phyloP scores from a whole-genome alignment of 1,139 yeast genomes.

The Kazachstania sp. region DNA sequence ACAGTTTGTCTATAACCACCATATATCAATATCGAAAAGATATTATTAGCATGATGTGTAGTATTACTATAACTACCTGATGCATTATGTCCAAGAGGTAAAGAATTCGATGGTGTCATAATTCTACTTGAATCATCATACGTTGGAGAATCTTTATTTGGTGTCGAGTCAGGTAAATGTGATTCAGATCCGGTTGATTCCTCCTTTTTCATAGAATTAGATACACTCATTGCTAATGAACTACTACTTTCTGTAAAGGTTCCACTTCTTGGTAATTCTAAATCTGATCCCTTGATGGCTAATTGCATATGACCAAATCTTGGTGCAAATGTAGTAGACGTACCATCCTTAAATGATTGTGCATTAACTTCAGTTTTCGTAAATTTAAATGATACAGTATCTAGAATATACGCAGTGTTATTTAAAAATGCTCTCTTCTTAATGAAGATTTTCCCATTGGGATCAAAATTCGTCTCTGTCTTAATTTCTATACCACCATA shows the following conservation, averaged over 20 bases:
- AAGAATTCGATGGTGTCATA: slow-evolving; percentile 3
- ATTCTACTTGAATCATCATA: neutral
- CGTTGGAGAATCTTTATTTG: neutral
- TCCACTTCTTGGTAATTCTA: slow-evolving; percentile 1
- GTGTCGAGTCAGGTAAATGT: too few relatives aligned
- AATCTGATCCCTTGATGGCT: slow-evolving; percentile 12
- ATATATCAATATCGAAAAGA: slow-evolving; percentile 32
- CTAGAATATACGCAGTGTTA: slow-evolving; percentile 38
- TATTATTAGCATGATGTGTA: slow-evolving; percentile 9
- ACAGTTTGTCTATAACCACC: slow-evolving; percentile 36
- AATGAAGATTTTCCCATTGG: slow-evolving; percentile 27
- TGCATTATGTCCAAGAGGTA: neutral
- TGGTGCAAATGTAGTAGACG: slow-evolving; percentile 36
- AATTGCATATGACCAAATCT: slow-evolving; percentile 40
- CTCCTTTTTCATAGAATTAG: neutral
- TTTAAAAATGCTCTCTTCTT: slow-evolving; percentile 33
- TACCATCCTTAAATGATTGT: slow-evolving; percentile 35
- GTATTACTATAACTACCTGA: neutral
- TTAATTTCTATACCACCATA: slow-evolving; percentile 42
- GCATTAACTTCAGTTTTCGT: slow-evolving; percentile 33
- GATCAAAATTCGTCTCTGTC: slow-evolving; percentile 27
- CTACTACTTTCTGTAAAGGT: neutral
- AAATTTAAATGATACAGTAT: slow-evolving; percentile 33
- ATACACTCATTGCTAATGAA: neutral
- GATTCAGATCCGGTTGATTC: neutral